Evolutionary conservation across 768 basidiomycete genomes (phyloP), one percentile per base, ranked within the genome.

Genomic region (Tricholoma bakamatsutake): DNA sequence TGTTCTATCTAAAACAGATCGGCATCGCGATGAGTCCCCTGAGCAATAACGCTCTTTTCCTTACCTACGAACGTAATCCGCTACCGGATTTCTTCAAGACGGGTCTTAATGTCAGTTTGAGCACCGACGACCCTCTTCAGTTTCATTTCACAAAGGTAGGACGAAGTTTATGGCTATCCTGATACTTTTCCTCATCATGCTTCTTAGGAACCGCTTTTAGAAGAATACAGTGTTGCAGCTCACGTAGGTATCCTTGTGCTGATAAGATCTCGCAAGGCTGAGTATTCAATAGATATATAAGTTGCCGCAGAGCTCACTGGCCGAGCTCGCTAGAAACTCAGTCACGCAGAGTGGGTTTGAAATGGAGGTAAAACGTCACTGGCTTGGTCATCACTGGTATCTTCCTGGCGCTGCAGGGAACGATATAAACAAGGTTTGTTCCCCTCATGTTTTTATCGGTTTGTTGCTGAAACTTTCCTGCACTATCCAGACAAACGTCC

Each of bases 21-120:
- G 96, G 97, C 30, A 81, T 99, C 15, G 97, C 97, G 1, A 99
- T 99, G 97, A 94, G 92, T 65, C 97, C 97, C 2, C 72, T 99
- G 46, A 97, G 93, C 71, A 99, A 99, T 68, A 99, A 99, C 61
- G 94, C 97, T 1, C 75, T 99, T 35, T 99, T 99, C 76, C 76
- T 99, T 66, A 88, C 91, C 2, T 98, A 98, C 64, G 97, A 99
- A 73, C 79, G 97, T 42, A 99, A 99, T 66, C 97, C 97, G 0
- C 81, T 99, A 37, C 94, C 93, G 4, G 93, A 96, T 64, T 99
- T 96, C 73, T 98, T 98, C 81, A 88, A 92, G 69, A 87, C 88
- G 0, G 97, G 97, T 18, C 75, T 99, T 61, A 98, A 98, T 68
- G 93, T 98, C 59, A 94, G 92, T 68, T 72, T 98, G 71, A 96